Evolutionary conservation across 1,139 yeast genomes (phyloP).

Genomic region (Pneumocystis carinii): DNA sequence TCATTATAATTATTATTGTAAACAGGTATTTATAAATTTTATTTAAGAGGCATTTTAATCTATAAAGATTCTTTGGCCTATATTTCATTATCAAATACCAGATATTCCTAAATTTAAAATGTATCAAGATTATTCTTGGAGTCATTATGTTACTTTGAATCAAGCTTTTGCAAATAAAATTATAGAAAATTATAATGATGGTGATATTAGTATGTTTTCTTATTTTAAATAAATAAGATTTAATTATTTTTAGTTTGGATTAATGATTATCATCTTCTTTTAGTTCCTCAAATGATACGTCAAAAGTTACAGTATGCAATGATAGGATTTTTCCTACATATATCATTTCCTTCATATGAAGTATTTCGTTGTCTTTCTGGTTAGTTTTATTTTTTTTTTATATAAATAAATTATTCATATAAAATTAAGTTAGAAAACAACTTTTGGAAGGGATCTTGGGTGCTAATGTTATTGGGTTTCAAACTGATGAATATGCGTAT

Average conservation of each 20-base stretch:
- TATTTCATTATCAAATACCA: conserved; percentile 90
- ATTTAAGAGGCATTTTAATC: background rate
- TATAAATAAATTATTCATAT: background rate
- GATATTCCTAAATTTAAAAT: conserved; percentile 90
- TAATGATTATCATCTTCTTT: conserved; percentile 80
- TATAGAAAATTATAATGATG: conserved; percentile 47
- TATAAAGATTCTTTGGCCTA: conserved; percentile 73
- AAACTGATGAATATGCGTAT: conserved; percentile 81
- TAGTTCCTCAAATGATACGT: conserved; percentile 77
- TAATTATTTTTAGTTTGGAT: conserved; percentile 44
- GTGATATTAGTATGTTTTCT: conserved; percentile 31
- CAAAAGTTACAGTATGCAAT: conserved; percentile 63
- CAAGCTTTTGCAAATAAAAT: conserved; percentile 67
- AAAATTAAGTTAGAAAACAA: conserved; percentile 42
- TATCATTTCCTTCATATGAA: conserved; percentile 90
- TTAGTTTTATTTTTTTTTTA: background rate
- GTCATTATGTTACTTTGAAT: conserved; percentile 59
- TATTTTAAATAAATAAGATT: background rate
- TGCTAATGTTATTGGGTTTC: conserved; percentile 77
- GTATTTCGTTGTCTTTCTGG: conserved; percentile 80
- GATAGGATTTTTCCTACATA: conserved; percentile 83
- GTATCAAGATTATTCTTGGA: conserved; percentile 92
- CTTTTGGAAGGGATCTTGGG: conserved; percentile 76
- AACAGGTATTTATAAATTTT: background rate
- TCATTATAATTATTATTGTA: conserved; percentile 8